Conservation (phyloP, 2,329 filamentous ascomycete genomes). For the Zymoseptoria brevis region DNA sequence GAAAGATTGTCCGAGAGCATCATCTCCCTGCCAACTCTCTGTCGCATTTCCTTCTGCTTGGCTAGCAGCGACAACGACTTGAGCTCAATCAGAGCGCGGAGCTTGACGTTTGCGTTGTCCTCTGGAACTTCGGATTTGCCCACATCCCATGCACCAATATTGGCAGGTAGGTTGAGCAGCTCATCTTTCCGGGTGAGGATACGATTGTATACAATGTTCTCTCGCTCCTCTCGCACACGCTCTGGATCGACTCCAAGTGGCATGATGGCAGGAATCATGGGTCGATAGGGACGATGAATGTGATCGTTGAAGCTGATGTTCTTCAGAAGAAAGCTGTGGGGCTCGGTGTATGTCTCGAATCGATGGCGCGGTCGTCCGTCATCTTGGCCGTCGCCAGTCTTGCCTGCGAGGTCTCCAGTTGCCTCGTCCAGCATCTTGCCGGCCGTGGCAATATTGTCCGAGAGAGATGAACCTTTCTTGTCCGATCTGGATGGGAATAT, state of each 20-base stretch:
- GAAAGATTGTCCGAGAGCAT: slow-evolving; percentile 91
- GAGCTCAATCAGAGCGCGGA: slow-evolving; percentile 89
- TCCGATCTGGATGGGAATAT: slow-evolving; percentile 65
- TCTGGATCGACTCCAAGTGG: slow-evolving; percentile 83
- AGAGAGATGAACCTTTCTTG: slow-evolving; percentile 41
- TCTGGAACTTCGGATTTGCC: slow-evolving; percentile 58
- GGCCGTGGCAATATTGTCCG: slow-evolving; percentile 36
- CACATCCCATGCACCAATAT: slow-evolving; percentile 79
- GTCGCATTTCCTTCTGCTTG: slow-evolving; percentile 78
- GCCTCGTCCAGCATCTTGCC: slow-evolving; percentile 47
- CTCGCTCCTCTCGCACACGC: slow-evolving; percentile 75
- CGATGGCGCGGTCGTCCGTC: slow-evolving; percentile 32
- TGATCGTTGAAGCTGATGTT: slow-evolving; percentile 75
- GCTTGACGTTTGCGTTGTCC: slow-evolving; percentile 73
- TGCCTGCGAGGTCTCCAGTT: slow-evolving; percentile 34
- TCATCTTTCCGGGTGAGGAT: slow-evolving; percentile 79
- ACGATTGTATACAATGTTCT: slow-evolving; percentile 81
- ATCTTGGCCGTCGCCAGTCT: slow-evolving; percentile 30
- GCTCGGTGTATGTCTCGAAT: slow-evolving; percentile 69
- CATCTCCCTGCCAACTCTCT: slow-evolving; percentile 84
- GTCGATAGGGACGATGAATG: slow-evolving; percentile 63
- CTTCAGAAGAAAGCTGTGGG: slow-evolving; percentile 51
- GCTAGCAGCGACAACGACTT: slow-evolving; percentile 82
- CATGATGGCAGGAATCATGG: slow-evolving; percentile 79
- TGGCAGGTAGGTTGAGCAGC: slow-evolving; percentile 73